A percentile compares a stretch with the other conserved stretches of the same genome.
Conservation (phyloP, 2,329 filamentous ascomycete species). For the Colletotrichum falcatum region DNA sequence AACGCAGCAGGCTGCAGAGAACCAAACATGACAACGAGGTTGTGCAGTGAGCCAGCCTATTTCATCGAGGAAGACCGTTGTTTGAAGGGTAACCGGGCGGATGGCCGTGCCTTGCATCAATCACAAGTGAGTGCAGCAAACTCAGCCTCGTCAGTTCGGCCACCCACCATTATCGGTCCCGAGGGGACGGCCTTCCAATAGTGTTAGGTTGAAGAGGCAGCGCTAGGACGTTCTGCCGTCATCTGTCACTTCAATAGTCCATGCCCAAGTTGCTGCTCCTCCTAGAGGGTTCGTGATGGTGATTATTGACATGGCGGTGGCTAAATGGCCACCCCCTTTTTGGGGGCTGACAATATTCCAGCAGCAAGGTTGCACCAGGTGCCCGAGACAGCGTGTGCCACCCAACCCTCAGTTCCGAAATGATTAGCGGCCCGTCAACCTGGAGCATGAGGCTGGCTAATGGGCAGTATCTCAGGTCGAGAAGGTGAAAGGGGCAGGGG, state of each 20-base stretch:
- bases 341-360: slow-evolving; percentile 5
- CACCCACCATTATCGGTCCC: slow-evolving; percentile 30
- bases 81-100: slow-evolving; percentile 9
- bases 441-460: slow-evolving; percentile 17
- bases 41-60: background rate
- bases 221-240: slow-evolving; percentile 33
- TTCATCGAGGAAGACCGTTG: slow-evolving; percentile 14
- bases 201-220: slow-evolving; percentile 4
- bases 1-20: background rate
- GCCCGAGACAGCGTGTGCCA: slow-evolving; percentile 29
- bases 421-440: slow-evolving; percentile 1
- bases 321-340: slow-evolving; percentile 14
- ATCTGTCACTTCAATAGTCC: slow-evolving; percentile 16
- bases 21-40: background rate
- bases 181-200: slow-evolving; percentile 10
- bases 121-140: slow-evolving; percentile 2
- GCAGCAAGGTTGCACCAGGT: slow-evolving; percentile 15
- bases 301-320: slow-evolving; percentile 31
- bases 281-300: slow-evolving; percentile 27
- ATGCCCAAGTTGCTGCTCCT: slow-evolving; percentile 20
- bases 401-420: background rate
- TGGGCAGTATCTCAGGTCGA: slow-evolving; percentile 4
- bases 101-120: slow-evolving; percentile 22
- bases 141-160: slow-evolving; percentile 27
- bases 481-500: background rate